Evolutionary conservation across 805 yeast genomes (phyloP), one percentile per base, ranked within the genome.

Genomic region (Starmera amethionina): DNA sequence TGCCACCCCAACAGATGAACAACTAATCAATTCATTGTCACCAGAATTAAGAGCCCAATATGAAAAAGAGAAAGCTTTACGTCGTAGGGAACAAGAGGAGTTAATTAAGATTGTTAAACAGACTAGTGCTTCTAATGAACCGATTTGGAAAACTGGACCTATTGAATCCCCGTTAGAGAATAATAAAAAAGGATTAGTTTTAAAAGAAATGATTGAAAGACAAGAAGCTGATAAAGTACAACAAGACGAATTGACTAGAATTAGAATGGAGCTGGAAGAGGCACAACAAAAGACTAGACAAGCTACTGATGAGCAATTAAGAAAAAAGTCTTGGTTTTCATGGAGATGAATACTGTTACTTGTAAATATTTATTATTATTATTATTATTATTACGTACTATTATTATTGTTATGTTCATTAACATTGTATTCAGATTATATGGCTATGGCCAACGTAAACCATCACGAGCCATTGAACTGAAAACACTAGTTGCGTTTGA

Each of bases 1-100:
- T 58, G 77, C 89, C 0, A 79, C 87, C 0, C 97, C 97, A 3
- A 74, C 89, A 2, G 95, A 85, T 48, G 95, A 87, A 50, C 74
- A 89, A 54, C 60, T 89, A 36, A 70, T 88, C 33, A 75, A 79
- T 1, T 61, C 71, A 38, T 69, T 88, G 47, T 82, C 95, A 7
- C 96, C 97, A 1, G 96, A 89, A 55, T 65, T 88, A 35, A 69
- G 86, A 46, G 78, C 77, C 16, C 81, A 83, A 44, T 86, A 84
- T 57, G 88, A 81, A 49, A 64, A 68, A 40, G 79, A 82, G 51
- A 70, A 66, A 47, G 77, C 65, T 8, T 57, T 82, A 25, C 72
- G 90, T 55, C 72, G 72, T 49, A 65, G 68, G 42, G 94, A 84
- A 56, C 90, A 83, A 53, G 70, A 72, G 46, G 81, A 75, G 52